Percentiles rank a stretch among this genome's conserved stretches.
These are phyloP conservation scores for Mycena galopus DNA, from an alignment of 768 basidiomycete genomes.

Conservation along the genomic window DNA sequence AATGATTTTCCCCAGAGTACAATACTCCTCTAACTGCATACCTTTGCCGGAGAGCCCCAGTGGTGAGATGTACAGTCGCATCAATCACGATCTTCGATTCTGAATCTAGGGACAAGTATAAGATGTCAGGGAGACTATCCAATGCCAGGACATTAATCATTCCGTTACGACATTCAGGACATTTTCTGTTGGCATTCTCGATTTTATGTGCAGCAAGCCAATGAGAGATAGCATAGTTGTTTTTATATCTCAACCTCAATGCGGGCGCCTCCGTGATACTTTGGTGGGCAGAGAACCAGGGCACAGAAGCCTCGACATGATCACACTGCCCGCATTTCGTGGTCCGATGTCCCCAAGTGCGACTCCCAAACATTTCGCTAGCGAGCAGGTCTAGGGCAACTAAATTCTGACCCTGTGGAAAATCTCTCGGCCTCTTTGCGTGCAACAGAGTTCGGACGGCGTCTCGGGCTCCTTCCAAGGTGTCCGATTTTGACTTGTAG, in stretches of 20 bases:
- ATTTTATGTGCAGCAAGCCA: neutral
- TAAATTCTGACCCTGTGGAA: neutral
- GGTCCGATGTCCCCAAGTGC: neutral
- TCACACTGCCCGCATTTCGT: neutral
- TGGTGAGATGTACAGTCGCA: neutral
- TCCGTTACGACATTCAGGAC: neutral
- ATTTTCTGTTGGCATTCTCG: neutral
- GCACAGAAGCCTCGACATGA: neutral
- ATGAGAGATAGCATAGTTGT: neutral
- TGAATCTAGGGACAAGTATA: neutral
- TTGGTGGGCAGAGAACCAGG: neutral
- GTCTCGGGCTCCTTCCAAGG: too few relatives aligned
- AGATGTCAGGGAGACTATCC: neutral
- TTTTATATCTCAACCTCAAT: neutral
- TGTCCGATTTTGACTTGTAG: too few relatives aligned
- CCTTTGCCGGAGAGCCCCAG: neutral
- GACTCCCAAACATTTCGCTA: neutral
- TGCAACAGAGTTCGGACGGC: too few relatives aligned
- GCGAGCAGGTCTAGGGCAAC: neutral
- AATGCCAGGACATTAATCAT: neutral
- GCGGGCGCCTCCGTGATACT: neutral
- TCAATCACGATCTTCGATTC: neutral
- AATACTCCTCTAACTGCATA: neutral
- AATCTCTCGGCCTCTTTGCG: neutral
- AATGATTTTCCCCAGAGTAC: neutral